Evolutionary conservation across 169 alveolate species (phyloP), one percentile per base, ranked within the genome.

Genomic region (Cryptosporidium viatorum): DNA sequence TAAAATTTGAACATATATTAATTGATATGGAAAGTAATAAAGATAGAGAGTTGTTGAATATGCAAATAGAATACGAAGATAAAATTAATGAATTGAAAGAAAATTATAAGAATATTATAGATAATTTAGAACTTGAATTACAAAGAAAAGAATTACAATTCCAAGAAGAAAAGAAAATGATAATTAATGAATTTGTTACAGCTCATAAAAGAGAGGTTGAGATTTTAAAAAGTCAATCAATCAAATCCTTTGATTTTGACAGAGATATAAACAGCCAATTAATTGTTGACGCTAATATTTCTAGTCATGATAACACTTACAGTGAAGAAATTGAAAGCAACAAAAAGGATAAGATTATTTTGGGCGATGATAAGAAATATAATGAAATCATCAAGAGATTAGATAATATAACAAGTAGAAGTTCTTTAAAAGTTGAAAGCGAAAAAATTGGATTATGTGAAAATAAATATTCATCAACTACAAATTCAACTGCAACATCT

Each of bases 11-110:
- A 16, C 89, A 80, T 50, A 65, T 80, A 80, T 29, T 80, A 8
- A 80, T 80, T 43, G 89, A 80, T 65, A 65, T 80, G 75, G 89
- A 80, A 65, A 80, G 68, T 65, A 80, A 65, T 43, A 80, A 80
- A 65, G 74, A 80, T 80, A 59, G 89, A 31, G 89, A 80, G 41
- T 39, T 80, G 62, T 41, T 80, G 35, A 80, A 65, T 80, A 60
- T 65, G 75, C 74, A 80, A 62, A 62, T 80, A 29, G 65, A 80
- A 39, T 62, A 80, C n/a, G 89, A 80, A 55, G 75, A 80, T 62
- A 59, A 62, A 80, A 80, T 80, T 5, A 80, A 59, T 0, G 89
- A 80, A 59, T 43, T 80, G 43, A 80, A 80, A 39, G 89, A 80
- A n/a, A 26, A 80, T 43, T 80, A 80, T 67, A 80, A 80, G 26